These are phyloP conservation scores for Paramecium octaurelia DNA, from an alignment of 73 alveolate genomes.

Conservation along the genomic window DNA sequence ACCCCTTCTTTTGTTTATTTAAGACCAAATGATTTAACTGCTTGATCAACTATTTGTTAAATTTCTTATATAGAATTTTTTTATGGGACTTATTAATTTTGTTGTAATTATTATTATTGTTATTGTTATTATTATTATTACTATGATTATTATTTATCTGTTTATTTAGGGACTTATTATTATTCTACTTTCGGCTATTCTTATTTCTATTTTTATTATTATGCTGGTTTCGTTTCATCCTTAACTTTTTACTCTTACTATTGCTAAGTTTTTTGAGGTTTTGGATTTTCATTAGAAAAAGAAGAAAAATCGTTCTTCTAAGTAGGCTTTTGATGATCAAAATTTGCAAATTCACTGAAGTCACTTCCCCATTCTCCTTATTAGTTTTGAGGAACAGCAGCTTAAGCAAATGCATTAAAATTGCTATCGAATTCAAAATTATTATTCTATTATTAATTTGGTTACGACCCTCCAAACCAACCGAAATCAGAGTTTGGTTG, in stretches of 20 bases:
- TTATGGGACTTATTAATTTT: neutral
- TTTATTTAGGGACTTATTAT: neutral
- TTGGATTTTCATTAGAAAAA: neutral
- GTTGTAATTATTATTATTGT: too few species aligned
- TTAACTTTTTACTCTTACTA: neutral
- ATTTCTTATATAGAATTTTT: neutral
- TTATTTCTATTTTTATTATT: neutral
- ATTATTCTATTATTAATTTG: neutral
- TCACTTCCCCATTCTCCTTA: constrained; percentile 25
- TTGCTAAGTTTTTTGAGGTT: neutral
- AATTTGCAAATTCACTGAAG: neutral
- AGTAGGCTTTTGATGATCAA: neutral
- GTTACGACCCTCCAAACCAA: neutral
- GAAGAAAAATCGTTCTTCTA: neutral
- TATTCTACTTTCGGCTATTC: neutral
- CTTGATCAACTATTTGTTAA: constrained; percentile 10
- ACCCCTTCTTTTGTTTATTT: neutral
- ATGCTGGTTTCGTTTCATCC: neutral
- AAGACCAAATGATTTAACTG: neutral
- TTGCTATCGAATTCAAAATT: neutral
- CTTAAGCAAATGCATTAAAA: neutral
- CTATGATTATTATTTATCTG: neutral
- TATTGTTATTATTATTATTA: too few species aligned
- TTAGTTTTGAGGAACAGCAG: neutral
- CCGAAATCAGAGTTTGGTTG: neutral